Evolutionary conservation across 148 eudicot genomes (phyloP).

Genomic region (Persicaria maculosa): DNA sequence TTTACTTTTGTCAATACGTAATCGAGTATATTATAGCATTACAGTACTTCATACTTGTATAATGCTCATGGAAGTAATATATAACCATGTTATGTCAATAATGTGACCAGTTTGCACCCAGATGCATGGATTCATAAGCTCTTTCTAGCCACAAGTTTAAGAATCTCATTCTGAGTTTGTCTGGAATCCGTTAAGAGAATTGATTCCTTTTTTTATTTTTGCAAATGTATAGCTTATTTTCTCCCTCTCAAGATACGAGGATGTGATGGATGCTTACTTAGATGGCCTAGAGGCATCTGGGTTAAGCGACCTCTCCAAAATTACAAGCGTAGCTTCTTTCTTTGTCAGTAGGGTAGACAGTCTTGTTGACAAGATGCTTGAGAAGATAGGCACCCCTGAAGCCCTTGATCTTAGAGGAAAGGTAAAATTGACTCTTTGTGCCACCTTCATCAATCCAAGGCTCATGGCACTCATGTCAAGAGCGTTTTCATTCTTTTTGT

Average conservation of each 20-base stretch:
- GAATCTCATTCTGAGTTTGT: background rate
- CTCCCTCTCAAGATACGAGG: slow-evolving; percentile 90
- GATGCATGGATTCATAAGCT: background rate
- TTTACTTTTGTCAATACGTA: background rate
- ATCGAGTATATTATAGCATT: background rate
- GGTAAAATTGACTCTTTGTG: slow-evolving; percentile 31
- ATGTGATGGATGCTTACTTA: slow-evolving; percentile 94
- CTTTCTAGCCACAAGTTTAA: background rate
- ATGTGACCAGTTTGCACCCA: too few relatives aligned
- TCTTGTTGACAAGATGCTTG: slow-evolving; percentile 88
- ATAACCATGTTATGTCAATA: background rate
- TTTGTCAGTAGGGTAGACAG: slow-evolving; percentile 96
- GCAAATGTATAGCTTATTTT: slow-evolving; percentile 62
- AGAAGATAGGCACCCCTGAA: slow-evolving; percentile 86
- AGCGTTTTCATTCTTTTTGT: background rate
- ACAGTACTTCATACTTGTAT: background rate
- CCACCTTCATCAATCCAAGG: too few relatives aligned
- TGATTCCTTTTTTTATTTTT: background rate
- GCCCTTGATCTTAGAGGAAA: slow-evolving; percentile 92
- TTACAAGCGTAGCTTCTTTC: slow-evolving; percentile 97
- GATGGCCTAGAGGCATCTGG: slow-evolving; percentile 98
- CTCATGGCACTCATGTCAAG: background rate
- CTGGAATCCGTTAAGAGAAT: background rate
- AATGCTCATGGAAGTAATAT: background rate
- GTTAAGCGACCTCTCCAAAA: slow-evolving; percentile 79